A percentile compares a stretch with the other conserved stretches of the same genome.
These are phyloP conservation scores for Rhizoctonia solani DNA, from an alignment of 1,284 basidiomycete genomes.

Conservation along the genomic window DNA sequence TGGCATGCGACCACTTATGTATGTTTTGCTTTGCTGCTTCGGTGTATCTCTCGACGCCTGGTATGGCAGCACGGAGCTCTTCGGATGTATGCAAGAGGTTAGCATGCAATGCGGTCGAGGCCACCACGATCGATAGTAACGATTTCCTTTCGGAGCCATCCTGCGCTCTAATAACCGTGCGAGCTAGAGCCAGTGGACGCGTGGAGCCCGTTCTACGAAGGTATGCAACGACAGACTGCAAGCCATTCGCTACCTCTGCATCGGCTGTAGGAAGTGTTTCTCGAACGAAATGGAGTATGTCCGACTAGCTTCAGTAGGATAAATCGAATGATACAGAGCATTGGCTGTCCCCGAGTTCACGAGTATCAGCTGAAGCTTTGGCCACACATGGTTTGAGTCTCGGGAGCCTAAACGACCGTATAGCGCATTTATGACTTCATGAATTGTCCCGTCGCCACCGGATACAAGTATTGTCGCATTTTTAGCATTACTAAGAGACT, in stretches of 20 bases:
- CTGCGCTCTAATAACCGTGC: slow-evolving; percentile 53
- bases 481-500: slow-evolving; percentile 28
- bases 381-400: slow-evolving; percentile 52
- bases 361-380: slow-evolving; percentile 44
- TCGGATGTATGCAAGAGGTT: slow-evolving; percentile 84
- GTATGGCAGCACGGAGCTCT: slow-evolving; percentile 64
- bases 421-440: slow-evolving; percentile 76
- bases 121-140: slow-evolving; percentile 62
- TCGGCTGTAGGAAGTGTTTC: slow-evolving; percentile 39
- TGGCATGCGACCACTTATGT: slow-evolving; percentile 69
- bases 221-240: slow-evolving; percentile 55
- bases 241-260: slow-evolving; percentile 50
- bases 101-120: slow-evolving; percentile 86
- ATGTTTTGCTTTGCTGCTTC: slow-evolving; percentile 79
- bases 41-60: slow-evolving; percentile 85
- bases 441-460: slow-evolving; percentile 91
- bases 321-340: slow-evolving; percentile 70
- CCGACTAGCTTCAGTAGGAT: slow-evolving; percentile 57
- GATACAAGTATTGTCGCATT: slow-evolving; percentile 60
- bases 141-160: slow-evolving; percentile 36
- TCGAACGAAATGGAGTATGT: slow-evolving; percentile 16
- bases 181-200: slow-evolving; percentile 61
- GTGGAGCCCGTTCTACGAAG: slow-evolving; percentile 38
- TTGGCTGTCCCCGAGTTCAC: slow-evolving; percentile 91
- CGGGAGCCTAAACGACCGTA: slow-evolving; percentile 46